phyloP scores from a whole-genome alignment of 228 moss, liverwort and hornwort genomes.

The Sphagnum fallax region DNA sequence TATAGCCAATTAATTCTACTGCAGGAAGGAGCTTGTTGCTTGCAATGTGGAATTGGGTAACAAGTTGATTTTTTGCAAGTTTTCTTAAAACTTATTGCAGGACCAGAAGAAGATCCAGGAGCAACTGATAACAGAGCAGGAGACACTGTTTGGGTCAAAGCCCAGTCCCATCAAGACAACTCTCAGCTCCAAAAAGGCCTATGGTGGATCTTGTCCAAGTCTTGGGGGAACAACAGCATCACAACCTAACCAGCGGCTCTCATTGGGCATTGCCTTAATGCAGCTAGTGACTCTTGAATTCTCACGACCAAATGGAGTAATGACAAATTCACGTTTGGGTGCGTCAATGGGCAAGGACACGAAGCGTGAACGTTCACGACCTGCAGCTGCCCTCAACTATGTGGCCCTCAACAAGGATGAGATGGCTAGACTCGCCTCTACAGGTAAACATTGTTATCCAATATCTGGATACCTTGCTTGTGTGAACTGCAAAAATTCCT shows the following conservation, averaged over 20 bases:
- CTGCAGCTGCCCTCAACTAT: conserved; percentile 37
- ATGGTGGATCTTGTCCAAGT: conserved; percentile 51
- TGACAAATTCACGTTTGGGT: conserved; percentile 27
- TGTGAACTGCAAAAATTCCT: too few species aligned
- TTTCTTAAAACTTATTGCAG: conserved; percentile 10
- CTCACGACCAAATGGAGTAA: conserved; percentile 29
- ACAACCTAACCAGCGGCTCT: conserved; percentile 49
- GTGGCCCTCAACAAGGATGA: conserved; percentile 44
- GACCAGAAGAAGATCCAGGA: conserved; percentile 85
- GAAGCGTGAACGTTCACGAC: conserved; percentile 14
- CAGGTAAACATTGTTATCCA: too few species aligned
- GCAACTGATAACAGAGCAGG: conserved; percentile 77
- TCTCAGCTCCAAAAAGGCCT: conserved; percentile 50
- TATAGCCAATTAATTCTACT: too few species aligned
- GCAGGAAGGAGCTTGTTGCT: too few species aligned
- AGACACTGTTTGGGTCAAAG: conserved; percentile 72
- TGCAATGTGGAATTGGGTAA: too few species aligned
- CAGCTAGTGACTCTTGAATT: conserved; percentile 50
- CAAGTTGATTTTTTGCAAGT: too few species aligned
- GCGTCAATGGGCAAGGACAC: conserved; percentile 23
- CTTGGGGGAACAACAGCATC: conserved; percentile 38
- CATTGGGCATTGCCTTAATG: conserved; percentile 57
- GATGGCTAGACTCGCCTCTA: too few species aligned
- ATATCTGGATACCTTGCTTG: too few species aligned
- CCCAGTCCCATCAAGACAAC: conserved; percentile 70